A percentile compares a stretch with the other conserved stretches of the same genome.
Evolutionary conservation across 2,329 filamentous ascomycete genomes (phyloP).

Genomic region (Aspergillus carbonarius): DNA sequence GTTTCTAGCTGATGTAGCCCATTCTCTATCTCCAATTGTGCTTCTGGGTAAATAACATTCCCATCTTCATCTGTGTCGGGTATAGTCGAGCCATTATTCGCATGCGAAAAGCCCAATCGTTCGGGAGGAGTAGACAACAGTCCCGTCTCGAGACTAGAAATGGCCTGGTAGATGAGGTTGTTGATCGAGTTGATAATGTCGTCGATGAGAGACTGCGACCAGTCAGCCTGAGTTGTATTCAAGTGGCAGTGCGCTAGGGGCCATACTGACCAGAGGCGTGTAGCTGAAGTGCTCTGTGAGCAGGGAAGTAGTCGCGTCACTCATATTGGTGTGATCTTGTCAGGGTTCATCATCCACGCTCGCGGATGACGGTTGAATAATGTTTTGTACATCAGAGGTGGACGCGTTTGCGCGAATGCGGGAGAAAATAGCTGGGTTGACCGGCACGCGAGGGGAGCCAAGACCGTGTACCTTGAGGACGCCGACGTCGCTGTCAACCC

Average conservation of each 20-base stretch:
- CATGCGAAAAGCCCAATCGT: conserved; percentile 72
- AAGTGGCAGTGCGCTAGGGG: background rate
- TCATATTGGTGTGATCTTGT: conserved; percentile 34
- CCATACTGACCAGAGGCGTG: conserved; percentile 73
- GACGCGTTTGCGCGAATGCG: conserved; percentile 20
- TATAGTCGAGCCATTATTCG: conserved; percentile 47
- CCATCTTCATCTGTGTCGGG: conserved; percentile 49
- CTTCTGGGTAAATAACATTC: conserved; percentile 49
- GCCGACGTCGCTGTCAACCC: background rate
- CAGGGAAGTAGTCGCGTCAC: conserved; percentile 56
- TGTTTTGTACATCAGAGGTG: background rate
- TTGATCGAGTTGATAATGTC: conserved; percentile 98
- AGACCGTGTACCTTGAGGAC: background rate
- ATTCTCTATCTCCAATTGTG: conserved; percentile 76
- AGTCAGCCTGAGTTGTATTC: conserved; percentile 15
- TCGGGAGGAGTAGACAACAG: conserved; percentile 72
- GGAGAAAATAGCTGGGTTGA: background rate
- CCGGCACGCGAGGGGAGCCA: conserved; percentile 12
- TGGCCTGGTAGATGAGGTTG: conserved; percentile 83
- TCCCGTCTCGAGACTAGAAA: conserved; percentile 82
- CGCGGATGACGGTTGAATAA: background rate
- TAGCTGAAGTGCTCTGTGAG: conserved; percentile 96
- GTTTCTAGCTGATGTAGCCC: conserved; percentile 84
- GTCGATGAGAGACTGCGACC: conserved; percentile 78
- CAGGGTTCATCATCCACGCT: conserved; percentile 10